These are phyloP conservation scores for Colletotrichum simmondsii DNA, from an alignment of 2,329 filamentous ascomycete genomes.

Conservation along the genomic window DNA sequence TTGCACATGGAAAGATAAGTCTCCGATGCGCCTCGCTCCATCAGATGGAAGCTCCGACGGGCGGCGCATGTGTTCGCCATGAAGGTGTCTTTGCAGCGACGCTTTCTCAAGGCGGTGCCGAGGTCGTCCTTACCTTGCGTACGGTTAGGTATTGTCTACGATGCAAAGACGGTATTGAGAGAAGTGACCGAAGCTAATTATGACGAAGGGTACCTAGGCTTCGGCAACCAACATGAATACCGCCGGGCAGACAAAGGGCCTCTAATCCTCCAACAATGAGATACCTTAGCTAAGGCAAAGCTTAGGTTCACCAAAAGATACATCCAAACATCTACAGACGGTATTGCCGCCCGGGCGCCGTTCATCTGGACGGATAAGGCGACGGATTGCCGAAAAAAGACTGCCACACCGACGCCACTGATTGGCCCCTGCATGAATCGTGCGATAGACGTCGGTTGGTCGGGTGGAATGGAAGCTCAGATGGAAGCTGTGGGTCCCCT, in stretches of 20 bases:
- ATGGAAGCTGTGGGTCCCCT: constrained; percentile 26
- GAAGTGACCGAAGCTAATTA: background rate
- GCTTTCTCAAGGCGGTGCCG: background rate
- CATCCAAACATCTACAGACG: background rate
- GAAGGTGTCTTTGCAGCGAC: background rate
- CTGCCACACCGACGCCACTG: constrained; percentile 20
- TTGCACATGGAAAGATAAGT: background rate
- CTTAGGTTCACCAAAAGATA: background rate
- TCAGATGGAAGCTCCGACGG: background rate
- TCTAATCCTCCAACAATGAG: background rate
- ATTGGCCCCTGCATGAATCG: constrained; percentile 31
- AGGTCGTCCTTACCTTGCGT: background rate
- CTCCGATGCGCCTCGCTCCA: background rate
- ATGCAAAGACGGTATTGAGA: background rate
- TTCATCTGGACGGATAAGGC: constrained; percentile 27
- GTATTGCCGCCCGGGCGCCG: constrained; percentile 14
- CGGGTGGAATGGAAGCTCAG: constrained; percentile 17
- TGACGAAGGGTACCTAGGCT: background rate
- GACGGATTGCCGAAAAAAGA: constrained; percentile 12
- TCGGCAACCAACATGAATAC: background rate
- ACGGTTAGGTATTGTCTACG: too few species aligned
- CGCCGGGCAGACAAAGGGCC: background rate
- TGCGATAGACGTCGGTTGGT: constrained; percentile 2
- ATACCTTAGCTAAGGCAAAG: background rate
- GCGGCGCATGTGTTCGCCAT: background rate